Conservation (phyloP, 192 early-diverging fungal genomes). For the Entrophospora sp. region DNA sequence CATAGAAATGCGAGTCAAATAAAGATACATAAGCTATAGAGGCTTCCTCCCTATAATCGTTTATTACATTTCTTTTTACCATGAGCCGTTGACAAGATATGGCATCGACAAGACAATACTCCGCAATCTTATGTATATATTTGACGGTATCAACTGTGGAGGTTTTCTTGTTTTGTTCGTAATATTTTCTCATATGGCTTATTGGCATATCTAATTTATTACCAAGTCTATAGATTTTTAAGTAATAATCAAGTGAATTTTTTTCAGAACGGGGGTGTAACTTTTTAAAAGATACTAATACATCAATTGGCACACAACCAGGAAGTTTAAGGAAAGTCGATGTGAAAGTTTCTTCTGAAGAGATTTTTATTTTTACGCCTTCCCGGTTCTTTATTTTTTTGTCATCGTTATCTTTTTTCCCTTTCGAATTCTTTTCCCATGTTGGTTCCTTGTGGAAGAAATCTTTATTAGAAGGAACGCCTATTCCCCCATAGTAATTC, state of each 20-base stretch:
- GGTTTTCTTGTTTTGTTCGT: not conserved
- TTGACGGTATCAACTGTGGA: not conserved
- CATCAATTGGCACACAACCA: not conserved
- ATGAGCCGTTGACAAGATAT: not conserved
- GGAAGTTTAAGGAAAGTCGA: not conserved
- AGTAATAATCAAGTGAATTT: not conserved
- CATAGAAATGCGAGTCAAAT: not conserved
- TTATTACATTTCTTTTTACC: not conserved
- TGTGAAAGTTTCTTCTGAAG: not conserved
- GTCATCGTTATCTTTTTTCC: not conserved
- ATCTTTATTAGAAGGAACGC: not conserved
- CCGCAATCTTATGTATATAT: not conserved
- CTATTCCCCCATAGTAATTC: not conserved
- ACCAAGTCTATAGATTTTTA: not conserved
- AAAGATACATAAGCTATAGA: slow-evolving; percentile 5
- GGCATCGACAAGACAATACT: not conserved
- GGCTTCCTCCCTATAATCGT: not conserved
- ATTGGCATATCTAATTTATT: not conserved
- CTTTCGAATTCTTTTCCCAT: not conserved
- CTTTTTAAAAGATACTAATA: not conserved
- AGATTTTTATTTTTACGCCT: not conserved
- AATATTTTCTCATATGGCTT: not conserved
- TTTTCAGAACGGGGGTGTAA: not conserved
- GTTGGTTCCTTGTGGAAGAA: not conserved
- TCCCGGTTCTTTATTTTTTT: not conserved